phyloP scores from a whole-genome alignment of 768 basidiomycete species.

The Mycena haematopus region DNA sequence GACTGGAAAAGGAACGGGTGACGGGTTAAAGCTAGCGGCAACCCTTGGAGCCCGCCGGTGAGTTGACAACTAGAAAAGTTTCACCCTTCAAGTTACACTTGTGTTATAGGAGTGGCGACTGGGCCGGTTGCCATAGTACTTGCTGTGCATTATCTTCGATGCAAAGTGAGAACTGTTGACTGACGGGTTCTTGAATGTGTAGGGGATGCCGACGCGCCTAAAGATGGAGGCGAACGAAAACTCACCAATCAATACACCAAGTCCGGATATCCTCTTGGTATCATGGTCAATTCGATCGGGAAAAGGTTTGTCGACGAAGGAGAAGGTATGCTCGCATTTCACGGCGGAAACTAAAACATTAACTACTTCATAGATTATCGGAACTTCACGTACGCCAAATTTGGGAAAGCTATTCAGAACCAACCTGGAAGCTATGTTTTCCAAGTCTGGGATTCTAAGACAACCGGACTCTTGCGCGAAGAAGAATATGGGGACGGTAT shows the following conservation, averaged over 20 bases:
- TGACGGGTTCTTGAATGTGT: constrained; percentile 33
- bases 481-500: constrained; percentile 73
- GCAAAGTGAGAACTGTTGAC: neutral
- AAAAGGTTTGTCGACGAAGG: constrained; percentile 75
- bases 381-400: constrained; percentile 77
- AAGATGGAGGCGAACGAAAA: constrained; percentile 57
- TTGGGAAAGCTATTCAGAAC: constrained; percentile 61
- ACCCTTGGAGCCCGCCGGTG: constrained; percentile 50
- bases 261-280: constrained; percentile 73
- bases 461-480: constrained; percentile 50
- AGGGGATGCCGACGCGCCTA: constrained; percentile 70
- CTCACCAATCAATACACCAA: constrained; percentile 77
- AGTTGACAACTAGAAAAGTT: neutral
- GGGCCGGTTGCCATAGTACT: constrained; percentile 73
- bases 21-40: constrained; percentile 61
- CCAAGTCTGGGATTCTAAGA: constrained; percentile 67
- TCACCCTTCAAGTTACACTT: neutral
- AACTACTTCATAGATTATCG: constrained; percentile 64
- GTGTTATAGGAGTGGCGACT: constrained; percentile 59
- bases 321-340: constrained; percentile 34
- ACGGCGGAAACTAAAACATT: neutral
- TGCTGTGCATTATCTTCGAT: constrained; percentile 16
- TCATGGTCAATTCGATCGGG: constrained; percentile 69
- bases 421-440: constrained; percentile 68
- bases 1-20: constrained; percentile 46